These are phyloP conservation scores for Albophoma yamanashiensis DNA, from an alignment of 2,329 filamentous ascomycete species.

Conservation along the genomic window DNA sequence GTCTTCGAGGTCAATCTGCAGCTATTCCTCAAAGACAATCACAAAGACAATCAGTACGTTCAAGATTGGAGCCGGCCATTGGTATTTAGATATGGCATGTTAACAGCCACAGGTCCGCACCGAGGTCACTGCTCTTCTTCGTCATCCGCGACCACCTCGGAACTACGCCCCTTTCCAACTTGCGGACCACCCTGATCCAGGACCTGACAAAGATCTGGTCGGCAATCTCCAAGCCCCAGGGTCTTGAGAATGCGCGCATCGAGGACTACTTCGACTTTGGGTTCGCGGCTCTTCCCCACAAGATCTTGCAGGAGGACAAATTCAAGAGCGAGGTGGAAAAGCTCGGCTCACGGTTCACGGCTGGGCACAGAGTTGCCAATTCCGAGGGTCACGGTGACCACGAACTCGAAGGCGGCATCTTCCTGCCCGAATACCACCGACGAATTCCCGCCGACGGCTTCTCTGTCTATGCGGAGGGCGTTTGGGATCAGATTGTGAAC, in stretches of 20 bases:
- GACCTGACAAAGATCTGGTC: slow-evolving; percentile 90
- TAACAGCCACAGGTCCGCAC: slow-evolving; percentile 53
- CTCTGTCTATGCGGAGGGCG: slow-evolving; percentile 80
- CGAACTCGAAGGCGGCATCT: slow-evolving; percentile 67
- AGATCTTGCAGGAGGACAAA: slow-evolving; percentile 88
- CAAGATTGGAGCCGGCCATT: neutral
- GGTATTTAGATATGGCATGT: neutral
- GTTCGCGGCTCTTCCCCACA: slow-evolving; percentile 91
- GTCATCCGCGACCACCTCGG: slow-evolving; percentile 97
- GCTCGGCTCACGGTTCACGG: slow-evolving; percentile 70
- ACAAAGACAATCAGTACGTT: slow-evolving; percentile 50
- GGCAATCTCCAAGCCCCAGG: slow-evolving; percentile 80
- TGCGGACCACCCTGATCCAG: slow-evolving; percentile 81
- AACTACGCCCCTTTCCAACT: slow-evolving; percentile 78
- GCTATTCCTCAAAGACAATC: slow-evolving; percentile 81
- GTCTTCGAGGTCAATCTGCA: slow-evolving; percentile 98
- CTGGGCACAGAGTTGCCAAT: slow-evolving; percentile 65
- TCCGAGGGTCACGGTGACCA: slow-evolving; percentile 54
- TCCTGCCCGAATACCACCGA: slow-evolving; percentile 89
- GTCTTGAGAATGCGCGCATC: slow-evolving; percentile 79
- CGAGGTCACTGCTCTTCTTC: slow-evolving; percentile 91
- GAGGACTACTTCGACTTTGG: slow-evolving; percentile 99
- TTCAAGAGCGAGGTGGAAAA: slow-evolving; percentile 73
- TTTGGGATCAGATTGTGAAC: slow-evolving; percentile 98
- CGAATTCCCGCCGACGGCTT: slow-evolving; percentile 97